phyloP scores from a whole-genome alignment of 495 filamentous ascomycete species.

The Saxispiralis lemnorum region DNA sequence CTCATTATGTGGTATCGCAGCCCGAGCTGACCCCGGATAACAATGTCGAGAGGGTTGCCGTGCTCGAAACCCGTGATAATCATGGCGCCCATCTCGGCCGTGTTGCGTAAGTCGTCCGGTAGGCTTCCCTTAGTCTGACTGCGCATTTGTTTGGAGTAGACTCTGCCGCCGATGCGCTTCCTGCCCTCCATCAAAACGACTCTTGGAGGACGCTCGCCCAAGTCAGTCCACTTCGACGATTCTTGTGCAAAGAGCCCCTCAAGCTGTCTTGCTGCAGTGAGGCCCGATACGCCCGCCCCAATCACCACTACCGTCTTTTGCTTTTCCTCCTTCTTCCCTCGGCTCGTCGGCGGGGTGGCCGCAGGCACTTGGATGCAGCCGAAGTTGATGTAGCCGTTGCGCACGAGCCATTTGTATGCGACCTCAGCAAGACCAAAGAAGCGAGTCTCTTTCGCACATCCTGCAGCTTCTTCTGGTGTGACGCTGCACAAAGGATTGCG shows the following conservation, averaged over 20 bases:
- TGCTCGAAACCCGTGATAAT: slow-evolving; percentile 93
- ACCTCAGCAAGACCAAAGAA: slow-evolving; percentile 81
- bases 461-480: slow-evolving; percentile 70
- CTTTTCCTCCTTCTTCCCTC: slow-evolving; percentile 31
- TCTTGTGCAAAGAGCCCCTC: slow-evolving; percentile 69
- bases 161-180: slow-evolving; percentile 73
- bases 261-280: slow-evolving; percentile 82
- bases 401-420: slow-evolving; percentile 80
- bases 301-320: slow-evolving; percentile 63
- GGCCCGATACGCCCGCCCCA: slow-evolving; percentile 83
- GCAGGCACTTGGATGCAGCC: slow-evolving; percentile 62
- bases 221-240: slow-evolving; percentile 39
- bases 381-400: slow-evolving; percentile 91
- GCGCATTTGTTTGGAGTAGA: slow-evolving; percentile 76
- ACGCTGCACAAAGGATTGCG: slow-evolving; percentile 79
- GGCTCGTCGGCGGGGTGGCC: slow-evolving; percentile 16
- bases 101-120: slow-evolving; percentile 40
- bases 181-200: slow-evolving; percentile 79
- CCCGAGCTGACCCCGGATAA: slow-evolving; percentile 79
- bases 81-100: slow-evolving; percentile 89
- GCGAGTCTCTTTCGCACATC: slow-evolving; percentile 77
- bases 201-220: slow-evolving; percentile 46
- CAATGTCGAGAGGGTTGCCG: slow-evolving; percentile 79
- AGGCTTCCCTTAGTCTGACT: slow-evolving; percentile 35
- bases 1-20: slow-evolving; percentile 69